Evolutionary conservation across 1,139 yeast species (phyloP).

Genomic region (Pichia terricola): DNA sequence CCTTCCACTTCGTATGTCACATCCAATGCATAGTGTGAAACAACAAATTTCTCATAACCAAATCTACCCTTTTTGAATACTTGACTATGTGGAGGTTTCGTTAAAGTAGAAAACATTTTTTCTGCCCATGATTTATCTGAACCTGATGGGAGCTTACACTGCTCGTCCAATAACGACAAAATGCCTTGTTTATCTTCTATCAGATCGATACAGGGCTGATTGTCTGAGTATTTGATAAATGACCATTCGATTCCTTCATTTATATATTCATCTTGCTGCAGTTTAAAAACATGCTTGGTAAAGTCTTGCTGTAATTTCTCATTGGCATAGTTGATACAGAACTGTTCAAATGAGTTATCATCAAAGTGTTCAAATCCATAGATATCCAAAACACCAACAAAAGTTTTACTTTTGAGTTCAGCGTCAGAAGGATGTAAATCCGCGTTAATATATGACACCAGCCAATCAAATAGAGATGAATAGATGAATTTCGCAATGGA

Average conservation of each 20-base stretch:
- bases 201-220: slow-evolving; percentile 91
- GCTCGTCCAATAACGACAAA: slow-evolving; percentile 84
- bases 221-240: slow-evolving; percentile 90
- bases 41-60: slow-evolving; percentile 85
- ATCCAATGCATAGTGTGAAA: slow-evolving; percentile 90
- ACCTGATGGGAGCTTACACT: slow-evolving; percentile 90
- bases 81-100: slow-evolving; percentile 64
- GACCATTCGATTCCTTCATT: slow-evolving; percentile 95
- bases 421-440: slow-evolving; percentile 74
- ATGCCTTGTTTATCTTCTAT: slow-evolving; percentile 88
- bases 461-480: slow-evolving; percentile 90
- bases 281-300: slow-evolving; percentile 92
- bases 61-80: slow-evolving; percentile 91
- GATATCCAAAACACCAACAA: slow-evolving; percentile 95
- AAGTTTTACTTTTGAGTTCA: slow-evolving; percentile 45
- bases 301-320: slow-evolving; percentile 96
- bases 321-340: slow-evolving; percentile 95
- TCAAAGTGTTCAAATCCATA: slow-evolving; percentile 97
- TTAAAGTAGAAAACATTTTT: slow-evolving; percentile 79
- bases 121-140: slow-evolving; percentile 87
- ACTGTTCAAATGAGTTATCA: slow-evolving; percentile 89
- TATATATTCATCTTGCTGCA: slow-evolving; percentile 92
- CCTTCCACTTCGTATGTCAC: slow-evolving; percentile 91
- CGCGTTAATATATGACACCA: slow-evolving; percentile 69
- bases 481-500: slow-evolving; percentile 92